These are phyloP conservation scores for Cutaneotrichosporon dermatis DNA, from an alignment of 1,284 basidiomycete species.

Conservation along the genomic window DNA sequence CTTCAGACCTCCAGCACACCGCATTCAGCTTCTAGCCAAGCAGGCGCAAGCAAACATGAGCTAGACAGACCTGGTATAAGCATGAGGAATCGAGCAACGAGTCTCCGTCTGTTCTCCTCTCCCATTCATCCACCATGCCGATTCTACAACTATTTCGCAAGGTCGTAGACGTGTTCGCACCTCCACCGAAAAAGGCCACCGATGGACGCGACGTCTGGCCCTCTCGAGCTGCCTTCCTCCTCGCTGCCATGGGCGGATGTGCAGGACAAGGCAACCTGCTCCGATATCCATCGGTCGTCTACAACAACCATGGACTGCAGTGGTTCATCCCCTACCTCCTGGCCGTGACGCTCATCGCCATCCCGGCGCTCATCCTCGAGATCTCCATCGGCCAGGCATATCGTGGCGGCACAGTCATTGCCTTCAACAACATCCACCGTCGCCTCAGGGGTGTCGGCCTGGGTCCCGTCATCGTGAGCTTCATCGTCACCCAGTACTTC, in stretches of 20 bases:
- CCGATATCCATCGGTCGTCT: slow-evolving; percentile 25
- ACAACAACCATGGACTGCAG: slow-evolving; percentile 30
- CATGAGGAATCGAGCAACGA: too few species aligned
- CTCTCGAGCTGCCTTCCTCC: slow-evolving; percentile 22
- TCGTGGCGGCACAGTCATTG: slow-evolving; percentile 25
- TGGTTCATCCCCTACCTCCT: slow-evolving; percentile 31
- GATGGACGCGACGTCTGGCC: slow-evolving; percentile 30
- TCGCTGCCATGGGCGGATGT: slow-evolving; percentile 29
- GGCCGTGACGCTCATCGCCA: slow-evolving; percentile 23
- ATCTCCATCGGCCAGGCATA: slow-evolving; percentile 26
- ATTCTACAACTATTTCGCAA: background rate
- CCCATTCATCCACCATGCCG: slow-evolving; percentile 3
- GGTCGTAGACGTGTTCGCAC: slow-evolving; percentile 13
- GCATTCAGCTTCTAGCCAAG: too few species aligned
- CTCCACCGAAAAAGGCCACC: slow-evolving; percentile 14
- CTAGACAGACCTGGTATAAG: too few species aligned
- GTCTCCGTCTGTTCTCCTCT: too few species aligned
- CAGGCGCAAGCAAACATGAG: too few species aligned
- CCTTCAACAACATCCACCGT: slow-evolving; percentile 24
- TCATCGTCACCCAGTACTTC: slow-evolving; percentile 26
- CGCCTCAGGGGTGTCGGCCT: slow-evolving; percentile 24
- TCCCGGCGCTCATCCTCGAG: slow-evolving; percentile 25
- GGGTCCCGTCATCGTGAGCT: slow-evolving; percentile 22
- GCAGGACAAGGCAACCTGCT: slow-evolving; percentile 27
- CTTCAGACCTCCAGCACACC: too few species aligned